Base-by-base conservation (phyloP, 495 filamentous ascomycete species). In the Podospora sp. region DNA sequence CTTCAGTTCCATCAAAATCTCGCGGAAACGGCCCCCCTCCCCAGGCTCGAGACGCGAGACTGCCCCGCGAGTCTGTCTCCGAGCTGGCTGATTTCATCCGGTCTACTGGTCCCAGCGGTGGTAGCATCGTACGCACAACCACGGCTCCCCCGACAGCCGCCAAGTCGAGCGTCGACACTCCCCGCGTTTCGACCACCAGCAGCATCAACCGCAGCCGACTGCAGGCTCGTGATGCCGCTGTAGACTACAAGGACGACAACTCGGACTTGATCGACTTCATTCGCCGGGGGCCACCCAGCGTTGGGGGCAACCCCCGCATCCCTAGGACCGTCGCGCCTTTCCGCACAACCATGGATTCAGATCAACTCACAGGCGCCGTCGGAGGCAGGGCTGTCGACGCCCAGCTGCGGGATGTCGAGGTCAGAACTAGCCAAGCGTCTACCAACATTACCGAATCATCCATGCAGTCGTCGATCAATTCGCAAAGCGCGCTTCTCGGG, bases 181-280 rank as follows among this genome's bases (percentile, higher is more conserved):
- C 74, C 25, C 71, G 66, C 29, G 50, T 52, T 14, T 73, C 73
- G 6, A 73, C 75, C 7, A 74, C 71, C 12, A 78, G 70, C 71
- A 71, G 67, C 56, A 72, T 70, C 21, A 75, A 69, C 52, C 74
- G 82, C 25, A 80, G 78, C 46, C 84, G 83, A 52, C 79, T 92
- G 56, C 87, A 93, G 78, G 89, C 93, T 67, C 89, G 93, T 20
- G 86, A 89, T 68, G 85, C 92, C n/a, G 80, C 84, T 29, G 82
- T 85, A 22, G 79, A 86, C 25, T 80, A 80, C 27, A 84, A 83
- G 51, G 87, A 88, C 56, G 85, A 88, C 70, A 96, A 88, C 56
- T 89, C 90, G 2, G 95, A 97, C 67, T 79, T 99, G 49, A 96
- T 97, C 60, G 92, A 98, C 72, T 98, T 98, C 79, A 94, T 99